Conservation (phyloP, 495 filamentous ascomycete genomes). For the Xylaria grammica region DNA sequence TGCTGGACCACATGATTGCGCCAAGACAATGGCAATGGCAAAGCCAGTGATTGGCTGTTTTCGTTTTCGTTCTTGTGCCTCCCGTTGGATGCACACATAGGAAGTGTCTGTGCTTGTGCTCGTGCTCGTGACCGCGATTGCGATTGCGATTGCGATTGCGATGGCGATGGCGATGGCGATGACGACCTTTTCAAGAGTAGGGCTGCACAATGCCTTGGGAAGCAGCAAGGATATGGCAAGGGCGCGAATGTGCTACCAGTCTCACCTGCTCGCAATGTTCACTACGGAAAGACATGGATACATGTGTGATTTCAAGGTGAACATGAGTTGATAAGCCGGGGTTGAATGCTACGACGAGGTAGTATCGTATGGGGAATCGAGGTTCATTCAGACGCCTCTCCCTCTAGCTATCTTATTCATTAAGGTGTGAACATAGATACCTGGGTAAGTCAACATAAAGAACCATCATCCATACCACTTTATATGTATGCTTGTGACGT, state of each 20-base stretch:
- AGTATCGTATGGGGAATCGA: not conserved
- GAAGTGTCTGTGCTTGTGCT: too few species aligned
- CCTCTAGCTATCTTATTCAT: not conserved
- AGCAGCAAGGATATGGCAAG: not conserved
- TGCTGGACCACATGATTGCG: constrained; percentile 76
- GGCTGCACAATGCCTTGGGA: constrained; percentile 6
- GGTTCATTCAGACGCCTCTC: not conserved
- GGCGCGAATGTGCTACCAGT: constrained; percentile 7
- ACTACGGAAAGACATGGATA: constrained; percentile 12
- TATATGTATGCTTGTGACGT: not conserved
- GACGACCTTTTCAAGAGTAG: not conserved
- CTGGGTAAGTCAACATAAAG: not conserved
- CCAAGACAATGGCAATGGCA: not conserved
- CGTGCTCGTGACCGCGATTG: too few species aligned
- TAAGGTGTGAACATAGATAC: not conserved
- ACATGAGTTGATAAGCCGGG: not conserved
- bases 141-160: too few species aligned
- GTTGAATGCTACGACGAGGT: not conserved
- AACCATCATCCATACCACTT: too few species aligned
- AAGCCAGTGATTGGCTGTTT: not conserved
- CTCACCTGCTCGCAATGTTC: not conserved
- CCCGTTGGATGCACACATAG: too few species aligned
- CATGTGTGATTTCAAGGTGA: not conserved
- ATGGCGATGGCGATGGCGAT: not conserved
- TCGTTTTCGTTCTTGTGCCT: not conserved